Conservation (phyloP, 306 rosid genomes). For the Lupinus albus region DNA sequence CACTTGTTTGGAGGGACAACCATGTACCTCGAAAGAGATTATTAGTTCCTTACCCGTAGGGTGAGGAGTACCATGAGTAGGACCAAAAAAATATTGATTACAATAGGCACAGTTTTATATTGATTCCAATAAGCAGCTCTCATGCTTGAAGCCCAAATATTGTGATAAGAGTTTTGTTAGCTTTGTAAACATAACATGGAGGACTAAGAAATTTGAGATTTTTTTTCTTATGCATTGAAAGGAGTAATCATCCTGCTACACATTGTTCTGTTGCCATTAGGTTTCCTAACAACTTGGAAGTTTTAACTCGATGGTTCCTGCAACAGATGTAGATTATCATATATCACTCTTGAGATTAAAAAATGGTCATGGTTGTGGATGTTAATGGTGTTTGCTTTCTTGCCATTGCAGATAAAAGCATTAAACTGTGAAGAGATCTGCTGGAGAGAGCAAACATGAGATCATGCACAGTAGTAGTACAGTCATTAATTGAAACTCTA, state of each 20-base stretch:
- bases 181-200: conserved; percentile 1
- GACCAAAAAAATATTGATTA: too few species aligned
- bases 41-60: too few species aligned
- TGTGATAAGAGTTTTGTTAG: background rate
- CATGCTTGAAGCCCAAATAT: background rate
- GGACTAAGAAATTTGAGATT: background rate
- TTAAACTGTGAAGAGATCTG: background rate
- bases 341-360: background rate
- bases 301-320: conserved; percentile 23
- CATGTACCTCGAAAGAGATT: too few species aligned
- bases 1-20: too few species aligned
- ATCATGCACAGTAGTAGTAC: conserved; percentile 12
- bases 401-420: conserved; percentile 41
- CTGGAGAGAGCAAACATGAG: conserved; percentile 14
- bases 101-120: background rate
- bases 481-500: conserved; percentile 9
- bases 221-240: background rate
- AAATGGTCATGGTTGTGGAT: background rate
- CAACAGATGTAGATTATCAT: background rate
- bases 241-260: background rate
- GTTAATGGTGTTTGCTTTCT: conserved; percentile 19
- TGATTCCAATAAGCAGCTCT: background rate
- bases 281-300: background rate
- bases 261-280: background rate
- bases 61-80: too few species aligned